Evolutionary conservation across 2,329 filamentous ascomycete species (phyloP).

Genomic region (Juglanconis oblonga): DNA sequence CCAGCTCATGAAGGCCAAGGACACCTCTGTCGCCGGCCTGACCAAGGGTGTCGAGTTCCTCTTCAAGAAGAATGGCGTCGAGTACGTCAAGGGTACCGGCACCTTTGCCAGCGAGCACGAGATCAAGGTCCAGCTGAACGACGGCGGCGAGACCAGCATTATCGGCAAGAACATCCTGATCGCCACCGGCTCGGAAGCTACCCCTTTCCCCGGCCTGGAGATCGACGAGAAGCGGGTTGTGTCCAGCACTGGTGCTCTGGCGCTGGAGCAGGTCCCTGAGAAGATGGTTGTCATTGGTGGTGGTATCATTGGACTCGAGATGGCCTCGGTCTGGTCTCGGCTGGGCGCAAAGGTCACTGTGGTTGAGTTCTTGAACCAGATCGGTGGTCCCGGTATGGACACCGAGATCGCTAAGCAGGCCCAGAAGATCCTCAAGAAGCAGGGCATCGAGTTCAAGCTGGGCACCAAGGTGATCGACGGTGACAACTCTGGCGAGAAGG

Average conservation of each 20-base stretch:
- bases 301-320: constrained; percentile 98
- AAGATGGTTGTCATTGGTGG: constrained; percentile 97
- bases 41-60: constrained; percentile 98
- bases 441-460: constrained; percentile 97
- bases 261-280: constrained; percentile 87
- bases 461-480: constrained; percentile 91
- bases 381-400: constrained; percentile 98
- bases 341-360: constrained; percentile 93
- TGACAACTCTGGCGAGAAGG: constrained; percentile 71
- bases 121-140: constrained; percentile 82
- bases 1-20: constrained; percentile 99
- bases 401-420: constrained; percentile 84
- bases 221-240: constrained; percentile 98
- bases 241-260: constrained; percentile 91
- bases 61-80: constrained; percentile 98
- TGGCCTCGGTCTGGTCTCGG: constrained; percentile 96
- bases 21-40: constrained; percentile 79
- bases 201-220: constrained; percentile 91
- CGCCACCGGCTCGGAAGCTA: constrained; percentile 91
- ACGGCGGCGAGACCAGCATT: constrained; percentile 86
- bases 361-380: constrained; percentile 93
- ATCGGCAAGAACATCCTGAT: constrained; percentile 97
- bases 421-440: constrained; percentile 92
- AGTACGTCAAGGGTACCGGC: constrained; percentile 93
- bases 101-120: constrained; percentile 87